Evolutionary conservation across 805 yeast genomes (phyloP).

Genomic region (Torulaspora maleeae): DNA sequence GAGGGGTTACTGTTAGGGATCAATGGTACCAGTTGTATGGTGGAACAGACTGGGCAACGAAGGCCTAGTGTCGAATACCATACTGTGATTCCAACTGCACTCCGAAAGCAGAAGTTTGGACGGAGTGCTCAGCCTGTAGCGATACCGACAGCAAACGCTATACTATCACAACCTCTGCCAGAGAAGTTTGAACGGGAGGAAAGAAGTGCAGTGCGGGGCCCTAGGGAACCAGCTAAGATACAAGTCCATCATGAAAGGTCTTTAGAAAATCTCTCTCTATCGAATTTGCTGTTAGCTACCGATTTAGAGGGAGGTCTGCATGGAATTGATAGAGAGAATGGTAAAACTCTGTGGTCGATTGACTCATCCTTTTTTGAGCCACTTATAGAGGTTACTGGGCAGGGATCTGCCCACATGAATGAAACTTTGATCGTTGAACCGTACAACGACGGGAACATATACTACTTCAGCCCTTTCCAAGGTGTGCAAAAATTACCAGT

Average conservation of each 20-base stretch:
- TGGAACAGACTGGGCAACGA: background rate
- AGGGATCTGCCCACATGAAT: slow-evolving; percentile 15
- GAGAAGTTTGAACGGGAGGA: background rate
- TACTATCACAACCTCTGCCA: background rate
- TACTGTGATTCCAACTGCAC: slow-evolving; percentile 11
- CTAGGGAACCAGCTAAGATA: slow-evolving; percentile 9
- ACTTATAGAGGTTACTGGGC: slow-evolving; percentile 22
- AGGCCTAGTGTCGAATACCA: slow-evolving; percentile 8
- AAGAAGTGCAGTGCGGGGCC: background rate
- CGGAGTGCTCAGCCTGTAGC: background rate
- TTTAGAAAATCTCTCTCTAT: slow-evolving; percentile 29
- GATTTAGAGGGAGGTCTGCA: slow-evolving; percentile 86
- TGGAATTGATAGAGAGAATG: slow-evolving; percentile 71
- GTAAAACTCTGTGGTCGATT: slow-evolving; percentile 72
- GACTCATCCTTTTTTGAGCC: slow-evolving; percentile 41
- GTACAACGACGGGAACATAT: slow-evolving; percentile 73
- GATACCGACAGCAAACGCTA: background rate
- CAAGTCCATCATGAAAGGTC: slow-evolving; percentile 13
- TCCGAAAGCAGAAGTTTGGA: slow-evolving; percentile 7
- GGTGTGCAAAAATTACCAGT: slow-evolving; percentile 84
- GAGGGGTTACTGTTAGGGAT: background rate
- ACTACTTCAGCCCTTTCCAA: slow-evolving; percentile 64
- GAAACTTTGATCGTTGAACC: slow-evolving; percentile 89
- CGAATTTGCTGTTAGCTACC: slow-evolving; percentile 61
- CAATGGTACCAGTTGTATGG: background rate